Percentiles rank a stretch among this genome's conserved stretches.
Conservation (phyloP, 176 grass and related monocot species). For the Chloris gayana region DNA sequence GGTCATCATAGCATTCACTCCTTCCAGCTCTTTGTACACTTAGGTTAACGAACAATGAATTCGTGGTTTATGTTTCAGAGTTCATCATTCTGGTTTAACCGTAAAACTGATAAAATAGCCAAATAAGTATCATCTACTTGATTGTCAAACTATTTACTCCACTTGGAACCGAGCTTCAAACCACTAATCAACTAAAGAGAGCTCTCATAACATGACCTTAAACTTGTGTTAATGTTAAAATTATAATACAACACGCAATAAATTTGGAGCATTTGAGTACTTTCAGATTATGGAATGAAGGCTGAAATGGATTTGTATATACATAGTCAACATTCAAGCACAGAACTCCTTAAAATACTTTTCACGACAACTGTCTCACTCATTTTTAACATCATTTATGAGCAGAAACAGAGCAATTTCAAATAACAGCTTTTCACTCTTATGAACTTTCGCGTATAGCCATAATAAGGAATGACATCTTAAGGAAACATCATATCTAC, state of each 20-base stretch:
- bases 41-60: neutral
- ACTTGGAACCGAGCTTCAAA: neutral
- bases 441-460: neutral
- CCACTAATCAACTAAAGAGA: neutral
- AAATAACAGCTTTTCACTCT: neutral
- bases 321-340: neutral
- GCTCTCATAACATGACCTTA: neutral
- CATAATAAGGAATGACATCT: neutral
- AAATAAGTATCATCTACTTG: neutral
- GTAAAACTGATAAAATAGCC: neutral
- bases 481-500: slow-evolving; percentile 16
- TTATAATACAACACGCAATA: neutral
- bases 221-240: neutral
- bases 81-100: neutral
- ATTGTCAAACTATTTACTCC: neutral
- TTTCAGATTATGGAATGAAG: neutral
- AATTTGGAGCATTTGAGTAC: neutral
- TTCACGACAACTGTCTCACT: neutral
- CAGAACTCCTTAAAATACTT: neutral
- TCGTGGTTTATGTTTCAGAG: neutral
- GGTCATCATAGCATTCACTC: neutral
- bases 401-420: neutral
- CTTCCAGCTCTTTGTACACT: slow-evolving; percentile 6
- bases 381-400: neutral
- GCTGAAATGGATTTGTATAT: neutral